Base-by-base conservation (phyloP, 192 early-diverging fungal genomes). In the Phlyctochytrium planicorne region DNA sequence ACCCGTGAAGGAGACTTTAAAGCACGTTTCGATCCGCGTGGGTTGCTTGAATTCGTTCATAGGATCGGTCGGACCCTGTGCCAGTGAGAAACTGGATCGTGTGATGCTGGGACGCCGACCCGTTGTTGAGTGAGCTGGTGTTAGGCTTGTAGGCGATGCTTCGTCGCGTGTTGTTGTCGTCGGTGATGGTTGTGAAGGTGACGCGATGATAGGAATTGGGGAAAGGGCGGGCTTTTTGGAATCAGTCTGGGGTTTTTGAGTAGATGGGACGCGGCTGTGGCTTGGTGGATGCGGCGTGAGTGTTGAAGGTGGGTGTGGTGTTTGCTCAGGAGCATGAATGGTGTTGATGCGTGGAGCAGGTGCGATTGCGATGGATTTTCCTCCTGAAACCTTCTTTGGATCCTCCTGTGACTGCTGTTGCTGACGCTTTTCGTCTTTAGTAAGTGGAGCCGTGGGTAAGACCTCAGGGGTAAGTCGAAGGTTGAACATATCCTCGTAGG, bases 1-100 rank as follows among this genome's bases (percentile, higher is more conserved):
- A 12, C 75, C 75, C 33, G 75, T 80, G 12, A 82, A 62, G 6
- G 73, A 73, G 17, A 82, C 63, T 35, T 75, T 78, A 61, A 78
- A 80, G 53, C 71, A 78, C 10, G 37, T 59, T 50, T 82, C 81
- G 3, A 82, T 34, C 3, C 31, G 33, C n/a, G 66, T 52, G 2
- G 81, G 78, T 1, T 34, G 32, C 4, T 53, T 29, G 53, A 78
- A 69, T 20, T 70, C 27, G 31, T 33, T 70, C 30, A 36, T 29
- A 0, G 10, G 55, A 30, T 1, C 60, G 20, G 14, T 16, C 23
- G 64, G 10, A 23, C 16, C 33, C 14, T 73, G 17, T 30, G 55
- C 1, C 30, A 60, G 3, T 23, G 47, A 52, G 40, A 47, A 20
- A 20, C 20, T 50, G 60, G 65, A 50, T 52, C 70, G 33, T n/a